Conservation (phyloP, 768 basidiomycete genomes). For the Auriscalpium microsporum region DNA sequence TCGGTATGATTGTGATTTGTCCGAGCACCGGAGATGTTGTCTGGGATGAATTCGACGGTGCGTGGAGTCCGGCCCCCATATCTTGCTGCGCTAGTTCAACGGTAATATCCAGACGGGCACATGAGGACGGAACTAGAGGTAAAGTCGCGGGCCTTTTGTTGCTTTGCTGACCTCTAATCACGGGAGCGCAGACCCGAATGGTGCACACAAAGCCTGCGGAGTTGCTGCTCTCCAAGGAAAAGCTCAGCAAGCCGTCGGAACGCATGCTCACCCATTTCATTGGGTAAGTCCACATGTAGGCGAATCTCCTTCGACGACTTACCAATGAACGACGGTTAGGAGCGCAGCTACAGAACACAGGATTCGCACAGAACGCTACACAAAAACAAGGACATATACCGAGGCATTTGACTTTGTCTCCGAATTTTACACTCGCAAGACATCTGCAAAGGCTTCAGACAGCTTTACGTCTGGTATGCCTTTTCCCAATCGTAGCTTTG, state of each 20-base stretch:
- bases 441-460: slow-evolving; percentile 30
- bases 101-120: slow-evolving; percentile 45
- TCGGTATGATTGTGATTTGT: slow-evolving; percentile 73
- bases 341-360: slow-evolving; percentile 23
- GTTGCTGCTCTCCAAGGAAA: slow-evolving; percentile 53
- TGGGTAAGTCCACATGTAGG: slow-evolving; percentile 33
- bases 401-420: slow-evolving; percentile 64
- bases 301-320: neutral
- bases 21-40: slow-evolving; percentile 89
- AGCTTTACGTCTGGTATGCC: slow-evolving; percentile 37
- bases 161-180: neutral
- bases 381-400: slow-evolving; percentile 46
- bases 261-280: slow-evolving; percentile 69
- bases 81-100: neutral
- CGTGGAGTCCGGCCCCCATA: neutral
- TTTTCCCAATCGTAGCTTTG: neutral
- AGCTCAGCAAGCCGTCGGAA: slow-evolving; percentile 59
- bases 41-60: slow-evolving; percentile 88
- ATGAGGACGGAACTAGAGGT: slow-evolving; percentile 91
- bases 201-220: slow-evolving; percentile 81
- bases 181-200: slow-evolving; percentile 60
- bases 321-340: slow-evolving; percentile 7
- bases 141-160: neutral
- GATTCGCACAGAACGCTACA: slow-evolving; percentile 58
- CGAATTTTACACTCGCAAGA: slow-evolving; percentile 55